Percentiles rank a stretch among this genome's conserved stretches.
Conservation (phyloP, 768 basidiomycete genomes). For the Pisolithus orientalis region DNA sequence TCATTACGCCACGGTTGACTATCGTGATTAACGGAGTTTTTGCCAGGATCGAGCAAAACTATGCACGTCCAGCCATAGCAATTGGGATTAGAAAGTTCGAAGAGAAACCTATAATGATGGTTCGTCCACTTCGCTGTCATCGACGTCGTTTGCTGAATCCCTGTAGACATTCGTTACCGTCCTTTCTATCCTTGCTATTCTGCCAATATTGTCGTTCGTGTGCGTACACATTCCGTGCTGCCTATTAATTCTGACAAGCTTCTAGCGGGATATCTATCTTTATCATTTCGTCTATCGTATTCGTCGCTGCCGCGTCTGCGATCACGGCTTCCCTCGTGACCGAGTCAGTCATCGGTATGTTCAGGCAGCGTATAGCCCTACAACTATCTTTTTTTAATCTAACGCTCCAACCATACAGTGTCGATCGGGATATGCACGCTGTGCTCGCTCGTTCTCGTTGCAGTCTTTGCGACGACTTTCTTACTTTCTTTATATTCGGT, state of each 20-base stretch:
- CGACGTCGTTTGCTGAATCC: slow-evolving; percentile 1
- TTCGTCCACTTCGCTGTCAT: slow-evolving; percentile 1
- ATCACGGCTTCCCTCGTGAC: slow-evolving; percentile 27
- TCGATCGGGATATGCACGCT: slow-evolving; percentile 28
- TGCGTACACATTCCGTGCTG: slow-evolving; percentile 17
- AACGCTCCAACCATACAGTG: slow-evolving; percentile 16
- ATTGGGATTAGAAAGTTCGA: slow-evolving; percentile 13
- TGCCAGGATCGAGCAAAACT: slow-evolving; percentile 37
- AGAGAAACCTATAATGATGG: slow-evolving; percentile 22
- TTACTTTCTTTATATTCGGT: slow-evolving; percentile 27
- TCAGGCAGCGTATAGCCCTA: not conserved
- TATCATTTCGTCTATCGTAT: slow-evolving; percentile 28
- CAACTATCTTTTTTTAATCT: not conserved
- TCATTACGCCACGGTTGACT: not conserved
- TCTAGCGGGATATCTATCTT: slow-evolving; percentile 29
- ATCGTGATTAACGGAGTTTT: not conserved
- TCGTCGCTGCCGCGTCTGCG: slow-evolving; percentile 31
- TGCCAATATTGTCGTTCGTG: slow-evolving; percentile 33
- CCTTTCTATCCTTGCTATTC: slow-evolving; percentile 31
- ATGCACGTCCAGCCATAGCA: slow-evolving; percentile 36
- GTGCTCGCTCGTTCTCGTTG: slow-evolving; percentile 26
- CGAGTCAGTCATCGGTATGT: slow-evolving; percentile 25
- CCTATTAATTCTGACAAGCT: slow-evolving; percentile 5
- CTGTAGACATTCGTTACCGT: slow-evolving; percentile 37
- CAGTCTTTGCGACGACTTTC: slow-evolving; percentile 29